Percentiles rank a stretch among this genome's conserved stretches.
These are phyloP conservation scores for Lyophyllum shimeji DNA, from an alignment of 768 basidiomycete genomes.

Conservation along the genomic window DNA sequence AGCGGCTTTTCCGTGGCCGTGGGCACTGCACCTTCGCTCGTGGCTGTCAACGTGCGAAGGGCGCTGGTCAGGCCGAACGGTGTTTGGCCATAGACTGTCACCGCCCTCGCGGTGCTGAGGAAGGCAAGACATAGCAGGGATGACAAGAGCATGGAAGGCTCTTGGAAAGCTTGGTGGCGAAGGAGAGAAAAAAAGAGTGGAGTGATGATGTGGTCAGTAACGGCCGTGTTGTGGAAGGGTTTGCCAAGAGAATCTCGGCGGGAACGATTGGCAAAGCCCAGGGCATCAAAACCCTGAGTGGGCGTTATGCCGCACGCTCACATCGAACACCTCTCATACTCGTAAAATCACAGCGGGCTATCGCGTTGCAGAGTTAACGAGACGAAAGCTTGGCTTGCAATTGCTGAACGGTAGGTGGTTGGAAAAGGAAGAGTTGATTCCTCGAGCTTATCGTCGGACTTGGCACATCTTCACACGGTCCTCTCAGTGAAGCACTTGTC, in stretches of 20 bases:
- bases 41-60: slow-evolving; percentile 6
- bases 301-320: not conserved
- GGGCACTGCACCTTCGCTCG: slow-evolving; percentile 22
- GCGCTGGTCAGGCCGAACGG: slow-evolving; percentile 25
- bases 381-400: not conserved
- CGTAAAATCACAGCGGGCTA: not conserved
- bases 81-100: slow-evolving; percentile 34
- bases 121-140: slow-evolving; percentile 12
- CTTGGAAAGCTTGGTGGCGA: not conserved
- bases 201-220: slow-evolving; percentile 2
- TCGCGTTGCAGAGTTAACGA: not conserved
- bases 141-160: slow-evolving; percentile 11
- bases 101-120: slow-evolving; percentile 13
- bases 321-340: not conserved
- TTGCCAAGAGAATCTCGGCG: slow-evolving; percentile 6
- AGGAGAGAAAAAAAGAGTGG: not conserved
- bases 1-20: slow-evolving; percentile 31
- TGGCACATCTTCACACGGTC: not conserved
- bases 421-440: not conserved
- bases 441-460: not conserved
- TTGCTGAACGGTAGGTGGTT: too few relatives aligned
- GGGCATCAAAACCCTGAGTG: not conserved
- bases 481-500: too few relatives aligned
- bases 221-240: not conserved
- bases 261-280: not conserved